A percentile compares a stretch with the other conserved stretches of the same genome.
Evolutionary conservation across 129 eudicot genomes (phyloP).

Genomic region (Escallonia herrerae): DNA sequence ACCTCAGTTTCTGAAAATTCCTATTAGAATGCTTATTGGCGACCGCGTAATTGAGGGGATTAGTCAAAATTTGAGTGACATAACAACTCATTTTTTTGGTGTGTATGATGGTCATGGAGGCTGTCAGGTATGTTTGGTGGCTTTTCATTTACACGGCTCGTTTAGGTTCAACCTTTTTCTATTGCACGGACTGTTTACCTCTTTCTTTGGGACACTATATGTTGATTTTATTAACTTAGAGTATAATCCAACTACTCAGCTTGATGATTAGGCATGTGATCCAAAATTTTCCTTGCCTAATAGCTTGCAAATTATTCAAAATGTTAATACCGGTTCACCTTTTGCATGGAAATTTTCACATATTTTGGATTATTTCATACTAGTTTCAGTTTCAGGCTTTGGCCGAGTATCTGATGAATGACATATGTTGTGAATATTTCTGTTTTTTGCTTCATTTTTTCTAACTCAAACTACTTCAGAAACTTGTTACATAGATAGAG

Average conservation of each 20-base stretch:
- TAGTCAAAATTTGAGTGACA: conserved; percentile 49
- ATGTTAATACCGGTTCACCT: no score
- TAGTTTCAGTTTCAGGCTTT: no score
- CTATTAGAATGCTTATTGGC: conserved; percentile 60
- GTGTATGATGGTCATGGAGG: conserved; percentile 98
- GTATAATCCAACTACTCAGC: background rate
- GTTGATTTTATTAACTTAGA: background rate
- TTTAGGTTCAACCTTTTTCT: background rate
- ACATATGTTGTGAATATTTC: no score
- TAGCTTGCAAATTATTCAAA: no score
- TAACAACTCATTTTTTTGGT: conserved; percentile 69
- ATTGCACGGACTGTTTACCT: background rate
- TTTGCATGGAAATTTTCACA: no score
- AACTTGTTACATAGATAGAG: no score
- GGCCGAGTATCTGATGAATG: no score
- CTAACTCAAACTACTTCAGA: no score
- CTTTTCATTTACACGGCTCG: background rate
- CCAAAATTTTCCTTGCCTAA: no score
- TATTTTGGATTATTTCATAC: no score
- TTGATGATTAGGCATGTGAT: background rate
- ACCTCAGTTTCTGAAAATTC: conserved; percentile 64
- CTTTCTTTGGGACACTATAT: background rate
- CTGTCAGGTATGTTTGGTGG: conserved; percentile 44
- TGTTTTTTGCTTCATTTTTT: no score
- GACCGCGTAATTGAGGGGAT: conserved; percentile 37